A percentile compares a stretch with the other conserved stretches of the same genome.
Evolutionary conservation across 179 eudicot species (phyloP).

Genomic region (Silene vulgaris): DNA sequence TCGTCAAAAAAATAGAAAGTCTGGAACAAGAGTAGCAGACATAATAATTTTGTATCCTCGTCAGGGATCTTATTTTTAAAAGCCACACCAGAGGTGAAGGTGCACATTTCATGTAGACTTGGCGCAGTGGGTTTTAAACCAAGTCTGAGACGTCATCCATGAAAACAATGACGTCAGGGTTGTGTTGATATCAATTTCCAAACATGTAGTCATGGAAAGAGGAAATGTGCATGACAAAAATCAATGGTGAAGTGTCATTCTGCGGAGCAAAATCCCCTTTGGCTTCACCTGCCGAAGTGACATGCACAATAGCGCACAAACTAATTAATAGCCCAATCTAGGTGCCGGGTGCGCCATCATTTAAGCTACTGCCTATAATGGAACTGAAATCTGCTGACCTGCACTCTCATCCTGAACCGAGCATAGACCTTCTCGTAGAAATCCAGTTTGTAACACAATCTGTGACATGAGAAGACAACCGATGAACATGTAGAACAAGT

Average conservation of each 20-base stretch:
- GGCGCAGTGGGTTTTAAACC: neutral
- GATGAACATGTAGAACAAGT: slow-evolving; percentile 2
- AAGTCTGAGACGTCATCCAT: neutral
- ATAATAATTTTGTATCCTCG: neutral
- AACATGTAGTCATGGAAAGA: slow-evolving; percentile 12
- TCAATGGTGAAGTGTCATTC: neutral
- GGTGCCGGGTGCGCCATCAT: slow-evolving; percentile 2
- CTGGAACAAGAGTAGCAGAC: neutral
- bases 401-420: slow-evolving; percentile 99
- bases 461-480: slow-evolving; percentile 25
- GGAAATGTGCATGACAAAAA: neutral
- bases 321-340: neutral
- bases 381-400: slow-evolving; percentile 38
- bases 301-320: neutral
- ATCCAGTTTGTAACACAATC: slow-evolving; percentile 73
- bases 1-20: neutral
- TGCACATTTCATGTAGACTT: neutral
- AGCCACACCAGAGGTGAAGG: neutral
- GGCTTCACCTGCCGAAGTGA: too few species aligned
- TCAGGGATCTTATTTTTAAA: neutral
- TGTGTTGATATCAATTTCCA: neutral
- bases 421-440: slow-evolving; percentile 77
- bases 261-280: too few species aligned
- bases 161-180: neutral
- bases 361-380: neutral